Evolutionary conservation across 768 basidiomycete species (phyloP).

Genomic region (Mycena vulgaris): DNA sequence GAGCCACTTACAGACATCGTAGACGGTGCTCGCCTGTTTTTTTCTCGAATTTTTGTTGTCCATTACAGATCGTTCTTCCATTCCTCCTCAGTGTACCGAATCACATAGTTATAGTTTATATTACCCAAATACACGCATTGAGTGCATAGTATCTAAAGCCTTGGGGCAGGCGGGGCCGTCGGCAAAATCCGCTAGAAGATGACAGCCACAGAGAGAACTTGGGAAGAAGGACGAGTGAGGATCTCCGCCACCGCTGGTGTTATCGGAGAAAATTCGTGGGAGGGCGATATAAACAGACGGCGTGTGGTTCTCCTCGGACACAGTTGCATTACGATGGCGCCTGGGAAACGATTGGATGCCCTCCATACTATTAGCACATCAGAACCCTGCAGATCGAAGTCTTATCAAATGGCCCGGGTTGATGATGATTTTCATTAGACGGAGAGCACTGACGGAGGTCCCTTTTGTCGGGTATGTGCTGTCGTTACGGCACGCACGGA

Average conservation of each 20-base stretch:
- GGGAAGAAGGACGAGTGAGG: not conserved
- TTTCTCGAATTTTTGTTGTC: constrained; percentile 4
- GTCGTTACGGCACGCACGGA: constrained; percentile 18
- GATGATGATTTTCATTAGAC: constrained; percentile 29
- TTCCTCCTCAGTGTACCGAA: constrained; percentile 11
- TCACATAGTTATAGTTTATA: constrained; percentile 34
- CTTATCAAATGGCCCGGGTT: constrained; percentile 17
- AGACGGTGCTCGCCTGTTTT: not conserved
- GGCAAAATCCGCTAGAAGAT: not conserved
- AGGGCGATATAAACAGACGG: constrained; percentile 13
- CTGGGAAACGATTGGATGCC: not conserved
- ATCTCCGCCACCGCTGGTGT: constrained; percentile 28
- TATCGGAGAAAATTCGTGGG: constrained; percentile 4
- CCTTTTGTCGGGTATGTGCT: not conserved
- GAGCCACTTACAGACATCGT: not conserved
- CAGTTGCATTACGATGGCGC: too few relatives aligned
- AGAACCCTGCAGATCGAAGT: constrained; percentile 25
- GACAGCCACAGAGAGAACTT: not conserved
- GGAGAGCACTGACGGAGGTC: not conserved
- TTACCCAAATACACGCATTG: constrained; percentile 36
- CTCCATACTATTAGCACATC: not conserved
- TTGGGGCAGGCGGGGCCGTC: constrained; percentile 22
- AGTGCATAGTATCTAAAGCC: constrained; percentile 1
- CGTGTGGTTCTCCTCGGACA: constrained; percentile 14
- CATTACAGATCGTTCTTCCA: constrained; percentile 17